Evolutionary conservation across 148 eudicot species (phyloP).

Genomic region (Beta vulgaris): DNA sequence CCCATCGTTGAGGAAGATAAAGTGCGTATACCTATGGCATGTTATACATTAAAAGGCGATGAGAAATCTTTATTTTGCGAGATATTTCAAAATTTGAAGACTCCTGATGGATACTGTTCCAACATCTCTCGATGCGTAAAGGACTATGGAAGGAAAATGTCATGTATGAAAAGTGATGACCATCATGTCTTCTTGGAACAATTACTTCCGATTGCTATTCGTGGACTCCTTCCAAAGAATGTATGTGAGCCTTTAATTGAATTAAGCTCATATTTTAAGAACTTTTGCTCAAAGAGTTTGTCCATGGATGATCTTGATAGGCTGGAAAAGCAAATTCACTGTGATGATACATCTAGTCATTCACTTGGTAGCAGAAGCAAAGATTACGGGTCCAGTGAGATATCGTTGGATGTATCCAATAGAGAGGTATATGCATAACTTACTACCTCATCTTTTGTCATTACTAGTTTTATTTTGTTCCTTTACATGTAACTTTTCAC

Average conservation of each 20-base stretch:
- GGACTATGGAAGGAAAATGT: too few species aligned
- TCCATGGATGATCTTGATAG: too few species aligned
- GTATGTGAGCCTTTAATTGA: slow-evolving; percentile 1
- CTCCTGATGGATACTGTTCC: too few species aligned
- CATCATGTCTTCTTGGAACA: slow-evolving; percentile 18
- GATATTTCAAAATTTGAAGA: not conserved
- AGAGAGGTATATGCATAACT: not conserved
- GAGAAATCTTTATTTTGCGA: not conserved
- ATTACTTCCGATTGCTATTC: not conserved
- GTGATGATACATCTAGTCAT: slow-evolving; percentile 1
- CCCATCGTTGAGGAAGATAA: not conserved
- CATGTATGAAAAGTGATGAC: too few species aligned
- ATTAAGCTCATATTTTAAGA: too few species aligned
- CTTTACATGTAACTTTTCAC: not conserved
- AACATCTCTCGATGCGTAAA: too few species aligned
- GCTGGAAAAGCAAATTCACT: not conserved
- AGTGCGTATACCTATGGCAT: not conserved
- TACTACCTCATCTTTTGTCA: too few species aligned
- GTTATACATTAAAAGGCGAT: not conserved
- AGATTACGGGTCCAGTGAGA: too few species aligned
- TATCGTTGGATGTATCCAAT: too few species aligned
- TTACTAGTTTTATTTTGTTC: not conserved
- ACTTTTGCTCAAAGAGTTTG: too few species aligned
- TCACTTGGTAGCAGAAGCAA: too few species aligned
- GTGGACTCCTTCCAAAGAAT: too few species aligned